These are phyloP conservation scores for Lyophyllum semitale DNA, from an alignment of 768 basidiomycete species.

Conservation along the genomic window DNA sequence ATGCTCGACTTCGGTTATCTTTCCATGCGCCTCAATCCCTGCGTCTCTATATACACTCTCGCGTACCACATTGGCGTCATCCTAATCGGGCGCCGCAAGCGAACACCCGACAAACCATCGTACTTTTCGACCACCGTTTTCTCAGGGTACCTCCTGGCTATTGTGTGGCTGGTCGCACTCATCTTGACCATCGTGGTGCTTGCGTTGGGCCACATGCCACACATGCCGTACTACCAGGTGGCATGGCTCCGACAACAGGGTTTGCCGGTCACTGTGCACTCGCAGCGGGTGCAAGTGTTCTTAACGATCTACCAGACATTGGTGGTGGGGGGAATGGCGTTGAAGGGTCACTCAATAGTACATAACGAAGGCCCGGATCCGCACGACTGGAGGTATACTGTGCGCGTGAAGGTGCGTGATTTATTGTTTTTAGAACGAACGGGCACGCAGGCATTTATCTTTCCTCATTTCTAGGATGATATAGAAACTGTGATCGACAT, in stretches of 20 bases:
- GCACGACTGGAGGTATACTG: slow-evolving; percentile 27
- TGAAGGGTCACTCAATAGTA: slow-evolving; percentile 30
- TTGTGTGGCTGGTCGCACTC: slow-evolving; percentile 32
- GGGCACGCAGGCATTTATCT: neutral
- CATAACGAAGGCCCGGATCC: slow-evolving; percentile 31
- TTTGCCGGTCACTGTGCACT: slow-evolving; percentile 26
- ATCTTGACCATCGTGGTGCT: slow-evolving; percentile 28
- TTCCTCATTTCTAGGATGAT: slow-evolving; percentile 1
- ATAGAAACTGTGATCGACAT: slow-evolving; percentile 8
- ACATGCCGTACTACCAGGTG: slow-evolving; percentile 16
- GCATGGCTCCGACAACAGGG: slow-evolving; percentile 24
- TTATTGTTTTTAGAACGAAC: neutral
- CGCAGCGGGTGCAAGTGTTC: slow-evolving; percentile 30
- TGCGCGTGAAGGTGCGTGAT: slow-evolving; percentile 11
- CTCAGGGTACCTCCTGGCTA: slow-evolving; percentile 29
- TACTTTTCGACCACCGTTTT: slow-evolving; percentile 34
- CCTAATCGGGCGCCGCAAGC: slow-evolving; percentile 25
- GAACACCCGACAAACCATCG: slow-evolving; percentile 25
- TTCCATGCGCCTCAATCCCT: slow-evolving; percentile 34
- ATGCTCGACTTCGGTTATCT: slow-evolving; percentile 35
- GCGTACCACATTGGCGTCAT: slow-evolving; percentile 28
- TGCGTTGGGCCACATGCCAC: slow-evolving; percentile 13
- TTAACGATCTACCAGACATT: slow-evolving; percentile 26
- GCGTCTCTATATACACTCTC: slow-evolving; percentile 29
- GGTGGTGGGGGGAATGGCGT: slow-evolving; percentile 25